Conservation (phyloP, 331 rosid species). For the Stylosanthes scabra region DNA sequence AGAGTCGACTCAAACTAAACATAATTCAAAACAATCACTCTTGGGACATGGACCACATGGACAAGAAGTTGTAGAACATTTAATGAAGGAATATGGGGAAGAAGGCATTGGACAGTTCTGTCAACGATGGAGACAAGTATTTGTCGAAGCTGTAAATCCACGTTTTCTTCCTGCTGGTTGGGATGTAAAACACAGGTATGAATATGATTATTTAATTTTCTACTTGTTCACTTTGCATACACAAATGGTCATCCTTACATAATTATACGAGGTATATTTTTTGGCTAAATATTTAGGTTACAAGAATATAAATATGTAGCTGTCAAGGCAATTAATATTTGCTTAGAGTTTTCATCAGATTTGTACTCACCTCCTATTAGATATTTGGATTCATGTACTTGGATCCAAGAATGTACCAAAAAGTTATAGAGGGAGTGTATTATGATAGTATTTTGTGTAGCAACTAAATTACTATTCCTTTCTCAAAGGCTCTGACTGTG, state of each 20-base stretch:
- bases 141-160: constrained; percentile 82
- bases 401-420: no score
- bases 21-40: constrained; percentile 72
- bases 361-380: background rate
- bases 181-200: constrained; percentile 95
- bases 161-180: constrained; percentile 92
- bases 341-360: constrained; percentile 11
- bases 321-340: constrained; percentile 6
- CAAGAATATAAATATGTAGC: background rate
- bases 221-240: constrained; percentile 7
- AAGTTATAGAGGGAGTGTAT: background rate
- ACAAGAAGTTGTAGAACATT: constrained; percentile 83
- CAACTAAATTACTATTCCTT: constrained; percentile 54
- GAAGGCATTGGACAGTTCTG: constrained; percentile 79
- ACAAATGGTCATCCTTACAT: background rate
- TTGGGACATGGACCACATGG: constrained; percentile 99
- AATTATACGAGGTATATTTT: background rate
- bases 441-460: background rate
- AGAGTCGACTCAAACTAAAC: constrained; percentile 47
- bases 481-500: constrained; percentile 67
- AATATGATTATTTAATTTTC: constrained; percentile 25
- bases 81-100: constrained; percentile 72
- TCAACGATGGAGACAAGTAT: constrained; percentile 94
- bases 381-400: background rate
- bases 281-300: background rate